These are phyloP conservation scores for Discostella stelligeroides DNA, from an alignment of 108 stramenopile species.

Conservation along the genomic window DNA sequence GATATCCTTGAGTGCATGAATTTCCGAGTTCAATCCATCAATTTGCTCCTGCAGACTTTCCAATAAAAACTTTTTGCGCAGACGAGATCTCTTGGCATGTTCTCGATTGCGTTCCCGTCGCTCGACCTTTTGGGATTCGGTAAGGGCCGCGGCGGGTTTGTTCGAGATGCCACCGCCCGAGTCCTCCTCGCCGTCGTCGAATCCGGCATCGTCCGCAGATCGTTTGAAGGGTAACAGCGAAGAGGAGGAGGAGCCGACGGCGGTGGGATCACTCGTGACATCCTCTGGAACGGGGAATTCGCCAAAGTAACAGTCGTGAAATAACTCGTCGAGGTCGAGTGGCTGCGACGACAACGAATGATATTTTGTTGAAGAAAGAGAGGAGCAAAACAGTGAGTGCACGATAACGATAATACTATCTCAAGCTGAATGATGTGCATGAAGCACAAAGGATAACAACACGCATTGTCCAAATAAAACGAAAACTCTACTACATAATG, in stretches of 20 bases:
- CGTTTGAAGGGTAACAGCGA: slow-evolving; percentile 45
- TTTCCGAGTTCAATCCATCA: slow-evolving; percentile 84
- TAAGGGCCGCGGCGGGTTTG: slow-evolving; percentile 52
- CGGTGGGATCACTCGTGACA: slow-evolving; percentile 25
- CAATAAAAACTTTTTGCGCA: slow-evolving; percentile 97
- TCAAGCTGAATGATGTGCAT: background rate
- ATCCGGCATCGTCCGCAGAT: slow-evolving; percentile 49
- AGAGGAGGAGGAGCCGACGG: slow-evolving; percentile 18
- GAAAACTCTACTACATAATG: too few relatives aligned
- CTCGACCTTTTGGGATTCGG: slow-evolving; percentile 85
- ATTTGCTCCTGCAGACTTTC: slow-evolving; percentile 96
- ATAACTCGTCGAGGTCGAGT: slow-evolving; percentile 86
- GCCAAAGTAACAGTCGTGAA: slow-evolving; percentile 85
- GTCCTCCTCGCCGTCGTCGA: slow-evolving; percentile 7
- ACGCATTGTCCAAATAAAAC: too few relatives aligned
- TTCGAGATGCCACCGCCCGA: slow-evolving; percentile 34
- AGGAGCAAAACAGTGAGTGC: background rate
- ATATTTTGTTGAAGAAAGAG: background rate
- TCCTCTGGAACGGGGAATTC: slow-evolving; percentile 66
- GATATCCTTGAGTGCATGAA: slow-evolving; percentile 68
- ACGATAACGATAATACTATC: background rate
- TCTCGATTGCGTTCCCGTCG: slow-evolving; percentile 88
- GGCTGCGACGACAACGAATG: slow-evolving; percentile 19
- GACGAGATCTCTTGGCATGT: slow-evolving; percentile 95
- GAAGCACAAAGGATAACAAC: too few relatives aligned